Evolutionary conservation across 257 asterid genomes (phyloP), one percentile per base, ranked within the genome.

Genomic region (Fraxinus quadrangulata): DNA sequence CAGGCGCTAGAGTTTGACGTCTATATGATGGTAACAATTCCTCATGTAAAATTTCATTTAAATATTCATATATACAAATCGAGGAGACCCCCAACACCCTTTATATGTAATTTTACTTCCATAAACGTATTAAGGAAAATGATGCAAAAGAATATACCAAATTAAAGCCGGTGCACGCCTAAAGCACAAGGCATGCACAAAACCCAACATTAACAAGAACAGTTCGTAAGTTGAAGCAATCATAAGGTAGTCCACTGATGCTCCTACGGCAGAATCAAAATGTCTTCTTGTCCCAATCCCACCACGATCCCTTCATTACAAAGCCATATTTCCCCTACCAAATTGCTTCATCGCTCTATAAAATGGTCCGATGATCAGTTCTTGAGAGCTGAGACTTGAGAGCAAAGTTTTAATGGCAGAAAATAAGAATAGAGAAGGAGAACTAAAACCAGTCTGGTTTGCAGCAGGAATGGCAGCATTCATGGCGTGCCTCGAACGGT

Each of bases 381-480:
- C 59, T 78, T 28, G 3, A 37, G 28, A 31, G 28, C 13, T 33
- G 24, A 37, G 28, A 31, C 21, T 17, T 33, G 24, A 3, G 12
- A 4, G 16, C 30, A 40, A 42, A 34, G 14, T 6, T 23, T 17
- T 19, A 71, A 86, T 84, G 89, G 85, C 39, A 82, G 84, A 73
- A 13, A 85, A 65, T 45, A 89, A 79, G 71, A 86, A 77, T 74
- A 72, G 84, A 47, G 94, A 89, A 24, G 86, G 78, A 19, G 87
- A 83, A 14, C 28, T 96, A 13, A 89, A 86, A 75, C 96, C 98
- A 23, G 90, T 96, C 73, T 85, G 96, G 79, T 93, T 96, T 37
- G 98, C 99, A 30, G 99, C 97, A 0, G 97, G 96, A 28, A 86
- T 90, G 16, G 98, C 97, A 0, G 94, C 92, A 2, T 81, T 91